A percentile compares a stretch with the other conserved stretches of the same genome.
These are phyloP conservation scores for Neurospora tetrasperma DNA, from an alignment of 495 filamentous ascomycete species.

Conservation along the genomic window DNA sequence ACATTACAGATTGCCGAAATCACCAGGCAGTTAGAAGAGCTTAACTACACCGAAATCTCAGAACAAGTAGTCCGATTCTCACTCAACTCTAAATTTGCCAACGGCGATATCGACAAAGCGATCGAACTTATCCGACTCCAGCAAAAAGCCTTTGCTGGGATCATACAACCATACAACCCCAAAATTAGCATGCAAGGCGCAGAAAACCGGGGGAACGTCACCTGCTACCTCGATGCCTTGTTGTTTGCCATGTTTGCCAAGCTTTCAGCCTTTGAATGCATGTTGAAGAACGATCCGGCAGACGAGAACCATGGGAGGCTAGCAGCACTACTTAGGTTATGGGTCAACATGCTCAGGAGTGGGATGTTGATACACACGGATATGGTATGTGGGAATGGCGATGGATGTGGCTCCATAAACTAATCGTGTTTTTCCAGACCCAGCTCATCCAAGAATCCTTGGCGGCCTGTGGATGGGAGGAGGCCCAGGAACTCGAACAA, in stretches of 20 bases:
- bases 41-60: slow-evolving; percentile 43
- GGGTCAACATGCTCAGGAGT: slow-evolving; percentile 83
- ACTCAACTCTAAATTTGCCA: slow-evolving; percentile 50
- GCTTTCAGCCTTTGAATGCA: slow-evolving; percentile 81
- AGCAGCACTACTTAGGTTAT: slow-evolving; percentile 65
- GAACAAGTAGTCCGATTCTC: slow-evolving; percentile 63
- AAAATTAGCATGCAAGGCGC: slow-evolving; percentile 68
- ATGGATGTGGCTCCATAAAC: slow-evolving; percentile 3
- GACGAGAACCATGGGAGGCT: slow-evolving; percentile 64
- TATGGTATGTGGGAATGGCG: slow-evolving; percentile 48
- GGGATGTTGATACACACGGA: slow-evolving; percentile 80
- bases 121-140: slow-evolving; percentile 64
- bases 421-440: slow-evolving; percentile 47
- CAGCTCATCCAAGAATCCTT: slow-evolving; percentile 71
- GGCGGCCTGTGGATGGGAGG: slow-evolving; percentile 84
- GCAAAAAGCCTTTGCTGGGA: slow-evolving; percentile 70
- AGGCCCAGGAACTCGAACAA: slow-evolving; percentile 63
- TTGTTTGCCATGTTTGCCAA: slow-evolving; percentile 95
- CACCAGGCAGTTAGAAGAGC: slow-evolving; percentile 36
- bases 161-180: slow-evolving; percentile 62
- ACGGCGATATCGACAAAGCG: slow-evolving; percentile 63
- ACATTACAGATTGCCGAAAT: slow-evolving; percentile 45
- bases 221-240: slow-evolving; percentile 86
- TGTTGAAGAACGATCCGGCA: slow-evolving; percentile 51
- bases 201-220: slow-evolving; percentile 74